Conservation (phyloP, 2,329 filamentous ascomycete genomes). For the Cercospora sesami region DNA sequence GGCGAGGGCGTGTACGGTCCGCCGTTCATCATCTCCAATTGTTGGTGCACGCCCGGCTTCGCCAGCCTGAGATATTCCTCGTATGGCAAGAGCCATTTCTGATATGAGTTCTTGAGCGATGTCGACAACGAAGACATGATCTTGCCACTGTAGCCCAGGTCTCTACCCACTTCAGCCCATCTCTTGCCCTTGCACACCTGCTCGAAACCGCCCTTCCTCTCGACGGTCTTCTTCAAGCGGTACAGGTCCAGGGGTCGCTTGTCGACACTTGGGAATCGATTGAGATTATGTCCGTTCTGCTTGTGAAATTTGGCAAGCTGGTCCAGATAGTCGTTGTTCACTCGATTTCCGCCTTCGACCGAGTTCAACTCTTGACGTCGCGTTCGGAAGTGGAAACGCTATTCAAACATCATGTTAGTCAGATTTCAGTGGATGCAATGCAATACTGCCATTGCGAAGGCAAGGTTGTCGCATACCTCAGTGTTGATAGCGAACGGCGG, state of each 20-base stretch:
- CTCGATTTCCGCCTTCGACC: conserved; percentile 94
- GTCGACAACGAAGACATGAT: conserved; percentile 99
- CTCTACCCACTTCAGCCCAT: conserved; percentile 97
- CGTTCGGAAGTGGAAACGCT: conserved; percentile 97
- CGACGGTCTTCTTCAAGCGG: conserved; percentile 93
- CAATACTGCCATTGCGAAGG: not conserved
- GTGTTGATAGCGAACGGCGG: conserved; percentile 95
- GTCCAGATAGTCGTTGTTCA: conserved; percentile 94
- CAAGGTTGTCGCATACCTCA: conserved; percentile 64
- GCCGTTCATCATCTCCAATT: conserved; percentile 88
- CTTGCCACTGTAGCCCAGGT: conserved; percentile 96
- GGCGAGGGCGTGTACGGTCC: conserved; percentile 83
- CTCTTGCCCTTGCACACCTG: conserved; percentile 97
- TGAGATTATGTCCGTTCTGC: conserved; percentile 90
- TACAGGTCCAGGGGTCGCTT: conserved; percentile 96
- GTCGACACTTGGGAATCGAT: conserved; percentile 92
- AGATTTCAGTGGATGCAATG: not conserved
- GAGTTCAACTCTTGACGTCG: conserved; percentile 96
- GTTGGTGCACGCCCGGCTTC: conserved; percentile 94
- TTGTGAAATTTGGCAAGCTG: conserved; percentile 95
- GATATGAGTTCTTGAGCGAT: conserved; percentile 96
- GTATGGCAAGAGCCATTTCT: conserved; percentile 94
- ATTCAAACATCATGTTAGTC: conserved; percentile 34
- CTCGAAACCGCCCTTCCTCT: conserved; percentile 90
- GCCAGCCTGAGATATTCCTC: conserved; percentile 89